These are phyloP conservation scores for Tremellales sp. DNA, from an alignment of 1,284 basidiomycete genomes.

Conservation along the genomic window DNA sequence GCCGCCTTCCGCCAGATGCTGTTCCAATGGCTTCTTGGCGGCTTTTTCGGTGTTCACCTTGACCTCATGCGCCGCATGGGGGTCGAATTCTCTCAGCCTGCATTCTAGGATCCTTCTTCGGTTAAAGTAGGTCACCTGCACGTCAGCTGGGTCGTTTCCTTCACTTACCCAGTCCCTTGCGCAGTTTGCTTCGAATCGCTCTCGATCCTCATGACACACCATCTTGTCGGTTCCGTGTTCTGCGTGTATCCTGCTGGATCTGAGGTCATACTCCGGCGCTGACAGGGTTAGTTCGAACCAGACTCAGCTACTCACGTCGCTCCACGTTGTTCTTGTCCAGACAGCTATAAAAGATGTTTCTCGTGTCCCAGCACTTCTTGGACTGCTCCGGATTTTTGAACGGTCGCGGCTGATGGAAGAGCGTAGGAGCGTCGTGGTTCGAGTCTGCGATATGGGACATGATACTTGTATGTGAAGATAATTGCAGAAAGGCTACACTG, in stretches of 20 bases:
- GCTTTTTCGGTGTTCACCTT: neutral
- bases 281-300: neutral
- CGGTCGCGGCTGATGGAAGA: conserved; percentile 1
- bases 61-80: neutral
- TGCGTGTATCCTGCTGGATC: neutral
- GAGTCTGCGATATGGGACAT: conserved; percentile 1
- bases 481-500: too few species aligned
- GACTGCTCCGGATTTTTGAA: conserved; percentile 1
- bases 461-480: too few species aligned
- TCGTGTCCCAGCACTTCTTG: neutral
- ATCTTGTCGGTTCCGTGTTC: neutral
- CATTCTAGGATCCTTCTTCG: neutral
- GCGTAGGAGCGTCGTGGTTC: neutral
- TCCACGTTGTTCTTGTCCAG: neutral
- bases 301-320: neutral
- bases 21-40: neutral
- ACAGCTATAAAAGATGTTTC: neutral
- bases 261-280: neutral
- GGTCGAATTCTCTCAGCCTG: neutral
- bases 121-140: neutral
- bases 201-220: neutral
- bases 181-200: neutral
- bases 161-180: neutral
- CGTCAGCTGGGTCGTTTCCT: too few species aligned
- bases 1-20: conserved; percentile 1